phyloP scores from a whole-genome alignment of 176 grass and related monocot species.

The Ananas comosus region DNA sequence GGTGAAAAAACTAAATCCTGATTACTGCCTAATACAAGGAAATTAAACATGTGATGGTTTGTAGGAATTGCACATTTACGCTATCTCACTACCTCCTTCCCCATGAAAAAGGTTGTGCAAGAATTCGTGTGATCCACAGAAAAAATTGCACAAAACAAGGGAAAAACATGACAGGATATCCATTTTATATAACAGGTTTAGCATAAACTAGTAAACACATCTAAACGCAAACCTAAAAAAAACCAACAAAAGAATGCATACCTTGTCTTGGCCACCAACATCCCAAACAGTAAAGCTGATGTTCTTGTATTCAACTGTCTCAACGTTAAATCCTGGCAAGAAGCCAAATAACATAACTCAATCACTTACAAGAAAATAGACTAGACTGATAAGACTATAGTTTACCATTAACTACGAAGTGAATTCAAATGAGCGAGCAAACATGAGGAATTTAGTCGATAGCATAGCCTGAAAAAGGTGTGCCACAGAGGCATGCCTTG shows the following conservation, averaged over 20 bases:
- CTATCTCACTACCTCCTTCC: too few species aligned
- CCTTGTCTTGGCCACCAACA: slow-evolving; percentile 16
- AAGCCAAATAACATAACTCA: not conserved
- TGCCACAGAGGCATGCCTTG: not conserved
- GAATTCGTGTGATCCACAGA: too few species aligned
- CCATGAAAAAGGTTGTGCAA: too few species aligned
- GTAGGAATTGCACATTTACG: not conserved
- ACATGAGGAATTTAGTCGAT: not conserved
- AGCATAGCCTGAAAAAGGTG: not conserved
- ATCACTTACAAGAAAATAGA: not conserved
- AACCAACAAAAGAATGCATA: not conserved
- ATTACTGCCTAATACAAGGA: not conserved
- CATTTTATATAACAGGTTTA: too few species aligned
- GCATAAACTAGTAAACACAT: too few species aligned
- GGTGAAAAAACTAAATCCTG: not conserved
- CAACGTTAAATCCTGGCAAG: slow-evolving; percentile 8
- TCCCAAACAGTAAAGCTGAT: slow-evolving; percentile 19
- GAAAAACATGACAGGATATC: too few species aligned
- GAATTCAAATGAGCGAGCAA: not conserved
- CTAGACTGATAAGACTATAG: not conserved
- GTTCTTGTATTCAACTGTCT: slow-evolving; percentile 15
- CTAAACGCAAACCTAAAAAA: not conserved
- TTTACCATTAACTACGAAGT: too few species aligned
- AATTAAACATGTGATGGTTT: not conserved
- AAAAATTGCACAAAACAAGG: too few species aligned